These are phyloP conservation scores for Tolypocladium nubicola DNA, from an alignment of 2,329 filamentous ascomycete genomes.

Conservation along the genomic window DNA sequence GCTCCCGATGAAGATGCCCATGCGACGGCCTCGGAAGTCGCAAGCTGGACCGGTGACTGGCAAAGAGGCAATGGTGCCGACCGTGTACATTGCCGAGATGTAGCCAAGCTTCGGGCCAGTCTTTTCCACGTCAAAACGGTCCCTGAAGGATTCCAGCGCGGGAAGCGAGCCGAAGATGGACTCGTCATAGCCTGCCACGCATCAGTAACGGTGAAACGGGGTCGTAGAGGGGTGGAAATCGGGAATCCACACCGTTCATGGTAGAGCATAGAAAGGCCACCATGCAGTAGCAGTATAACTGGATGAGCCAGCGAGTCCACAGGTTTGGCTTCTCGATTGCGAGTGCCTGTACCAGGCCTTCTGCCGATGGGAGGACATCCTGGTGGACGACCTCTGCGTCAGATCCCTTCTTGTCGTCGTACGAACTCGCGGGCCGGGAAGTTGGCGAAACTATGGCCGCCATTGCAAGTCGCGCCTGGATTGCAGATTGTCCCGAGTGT, in stretches of 20 bases:
- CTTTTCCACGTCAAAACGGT: conserved; percentile 35
- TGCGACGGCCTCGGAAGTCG: conserved; percentile 31
- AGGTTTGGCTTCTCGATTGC: conserved; percentile 2
- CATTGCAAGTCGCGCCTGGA: background rate
- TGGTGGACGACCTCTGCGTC: background rate
- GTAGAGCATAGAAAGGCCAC: conserved; percentile 8
- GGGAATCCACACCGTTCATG: conserved; percentile 5
- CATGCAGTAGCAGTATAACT: conserved; percentile 5
- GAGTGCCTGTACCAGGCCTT: conserved; percentile 6
- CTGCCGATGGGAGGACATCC: conserved; percentile 2
- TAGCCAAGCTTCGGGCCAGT: conserved; percentile 37
- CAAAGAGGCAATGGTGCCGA: conserved; percentile 31
- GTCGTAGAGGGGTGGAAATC: background rate
- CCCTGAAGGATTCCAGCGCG: conserved; percentile 38
- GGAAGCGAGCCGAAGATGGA: conserved; percentile 41
- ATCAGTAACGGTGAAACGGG: background rate
- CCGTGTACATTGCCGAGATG: conserved; percentile 37
- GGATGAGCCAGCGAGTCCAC: conserved; percentile 4
- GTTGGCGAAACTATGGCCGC: too few species aligned
- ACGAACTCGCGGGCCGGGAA: background rate
- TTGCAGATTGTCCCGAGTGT: background rate
- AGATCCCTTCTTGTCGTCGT: background rate
- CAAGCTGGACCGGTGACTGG: conserved; percentile 31
- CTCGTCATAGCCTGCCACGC: conserved; percentile 27
- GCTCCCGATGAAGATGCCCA: conserved; percentile 32